These are phyloP conservation scores for Kalmusia sp. DNA, from an alignment of 2,329 filamentous ascomycete species.

Conservation along the genomic window DNA sequence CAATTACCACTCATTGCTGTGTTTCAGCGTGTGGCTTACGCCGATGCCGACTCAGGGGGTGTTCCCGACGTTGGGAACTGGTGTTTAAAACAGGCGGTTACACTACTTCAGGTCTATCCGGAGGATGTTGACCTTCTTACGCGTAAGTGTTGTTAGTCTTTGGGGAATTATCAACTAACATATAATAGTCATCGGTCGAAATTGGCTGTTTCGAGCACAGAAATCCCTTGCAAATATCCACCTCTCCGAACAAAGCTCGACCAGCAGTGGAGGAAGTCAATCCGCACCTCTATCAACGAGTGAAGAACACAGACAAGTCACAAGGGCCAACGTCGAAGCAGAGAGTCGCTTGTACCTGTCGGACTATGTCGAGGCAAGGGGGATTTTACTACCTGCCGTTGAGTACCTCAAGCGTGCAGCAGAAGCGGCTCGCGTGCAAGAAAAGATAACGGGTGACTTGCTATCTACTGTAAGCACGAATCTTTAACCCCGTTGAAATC, in stretches of 20 bases:
- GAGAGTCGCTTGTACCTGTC: constrained; percentile 47
- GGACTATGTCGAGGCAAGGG: constrained; percentile 61
- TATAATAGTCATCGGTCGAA: constrained; percentile 55
- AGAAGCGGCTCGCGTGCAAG: constrained; percentile 49
- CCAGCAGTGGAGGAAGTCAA: constrained; percentile 42
- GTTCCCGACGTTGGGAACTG: constrained; percentile 57
- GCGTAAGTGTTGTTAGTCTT: constrained; percentile 39
- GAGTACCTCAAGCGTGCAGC: constrained; percentile 60
- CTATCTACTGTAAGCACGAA: constrained; percentile 51
- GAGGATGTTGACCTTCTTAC: constrained; percentile 52
- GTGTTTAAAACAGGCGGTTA: constrained; percentile 58
- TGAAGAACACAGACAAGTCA: constrained; percentile 27
- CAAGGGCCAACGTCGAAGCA: constrained; percentile 38
- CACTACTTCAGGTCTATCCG: constrained; percentile 53
- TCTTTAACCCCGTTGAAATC: constrained; percentile 2
- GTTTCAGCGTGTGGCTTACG: constrained; percentile 59
- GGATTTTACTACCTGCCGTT: constrained; percentile 57
- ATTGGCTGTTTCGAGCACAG: constrained; percentile 62
- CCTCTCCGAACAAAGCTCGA: constrained; percentile 50
- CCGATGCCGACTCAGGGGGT: constrained; percentile 55
- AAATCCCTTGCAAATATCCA: constrained; percentile 57
- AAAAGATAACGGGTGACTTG: constrained; percentile 50
- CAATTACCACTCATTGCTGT: constrained; percentile 45
- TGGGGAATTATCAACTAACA: not conserved
- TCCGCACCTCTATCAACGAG: constrained; percentile 23